phyloP scores from a whole-genome alignment of 176 grass and related monocot genomes.

The Triticum turgidum region DNA sequence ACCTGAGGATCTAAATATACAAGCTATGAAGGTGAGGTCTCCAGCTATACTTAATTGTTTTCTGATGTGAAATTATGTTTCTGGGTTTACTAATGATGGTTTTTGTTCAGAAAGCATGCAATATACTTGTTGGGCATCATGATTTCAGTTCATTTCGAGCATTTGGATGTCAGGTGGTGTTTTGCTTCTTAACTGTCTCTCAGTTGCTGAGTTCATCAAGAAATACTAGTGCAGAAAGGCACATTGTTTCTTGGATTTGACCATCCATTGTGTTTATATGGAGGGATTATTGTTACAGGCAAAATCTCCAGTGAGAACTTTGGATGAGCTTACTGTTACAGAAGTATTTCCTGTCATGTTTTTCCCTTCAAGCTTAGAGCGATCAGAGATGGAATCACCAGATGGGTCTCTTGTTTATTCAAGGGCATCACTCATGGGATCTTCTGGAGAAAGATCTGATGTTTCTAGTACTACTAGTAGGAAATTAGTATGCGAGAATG shows the following conservation, averaged over 20 bases:
- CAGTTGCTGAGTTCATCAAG: conserved; percentile 20
- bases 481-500: conserved; percentile 33
- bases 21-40: conserved; percentile 69
- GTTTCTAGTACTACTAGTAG: conserved; percentile 26
- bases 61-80: conserved; percentile 12
- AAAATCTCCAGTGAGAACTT: conserved; percentile 82
- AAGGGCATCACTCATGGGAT: conserved; percentile 37
- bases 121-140: conserved; percentile 73
- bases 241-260: background rate
- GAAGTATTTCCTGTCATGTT: conserved; percentile 80
- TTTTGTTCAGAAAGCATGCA: conserved; percentile 84
- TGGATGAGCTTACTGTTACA: conserved; percentile 89
- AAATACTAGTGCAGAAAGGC: conserved; percentile 19
- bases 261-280: conserved; percentile 7
- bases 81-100: conserved; percentile 8
- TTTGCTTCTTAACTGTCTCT: conserved; percentile 35
- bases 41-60: conserved; percentile 21
- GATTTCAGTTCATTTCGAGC: conserved; percentile 99
- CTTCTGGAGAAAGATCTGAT: conserved; percentile 46
- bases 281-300: conserved; percentile 56
- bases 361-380: conserved; percentile 81
- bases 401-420: conserved; percentile 61
- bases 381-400: conserved; percentile 55
- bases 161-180: conserved; percentile 82
- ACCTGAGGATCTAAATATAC: conserved; percentile 67